Evolutionary conservation across 108 stramenopile species (phyloP).

Genomic region (Discostella stelligeroides): DNA sequence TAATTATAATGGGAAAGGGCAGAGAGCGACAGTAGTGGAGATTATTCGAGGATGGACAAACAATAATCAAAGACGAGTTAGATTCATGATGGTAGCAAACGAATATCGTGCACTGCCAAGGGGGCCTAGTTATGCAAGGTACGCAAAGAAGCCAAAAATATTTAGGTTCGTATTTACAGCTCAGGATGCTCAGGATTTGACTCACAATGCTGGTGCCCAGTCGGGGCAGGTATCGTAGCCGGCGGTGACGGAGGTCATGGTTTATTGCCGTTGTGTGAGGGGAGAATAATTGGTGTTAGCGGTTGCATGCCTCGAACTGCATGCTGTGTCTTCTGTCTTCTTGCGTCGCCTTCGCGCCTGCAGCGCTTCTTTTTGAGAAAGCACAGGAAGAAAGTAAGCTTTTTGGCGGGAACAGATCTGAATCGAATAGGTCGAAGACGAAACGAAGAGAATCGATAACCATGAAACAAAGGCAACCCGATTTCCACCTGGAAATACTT

Average conservation of each 20-base stretch:
- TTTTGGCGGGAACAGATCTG: too few species aligned
- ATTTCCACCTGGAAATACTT: too few species aligned
- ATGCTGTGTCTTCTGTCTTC: not conserved
- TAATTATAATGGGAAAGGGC: too few species aligned
- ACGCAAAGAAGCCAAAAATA: too few species aligned
- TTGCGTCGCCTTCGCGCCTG: not conserved
- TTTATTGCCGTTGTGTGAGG: too few species aligned
- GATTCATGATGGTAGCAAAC: not conserved
- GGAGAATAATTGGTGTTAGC: not conserved
- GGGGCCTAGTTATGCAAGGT: too few species aligned
- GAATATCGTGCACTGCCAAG: not conserved
- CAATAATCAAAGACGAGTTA: not conserved
- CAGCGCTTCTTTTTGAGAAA: constrained; percentile 18
- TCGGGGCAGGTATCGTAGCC: constrained; percentile 47
- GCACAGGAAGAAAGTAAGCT: not conserved
- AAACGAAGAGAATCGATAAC: too few species aligned
- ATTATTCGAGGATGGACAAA: not conserved
- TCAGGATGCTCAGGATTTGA: not conserved
- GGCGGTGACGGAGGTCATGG: constrained; percentile 21
- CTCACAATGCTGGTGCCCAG: constrained; percentile 49
- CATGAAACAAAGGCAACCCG: too few species aligned
- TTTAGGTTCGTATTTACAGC: too few species aligned
- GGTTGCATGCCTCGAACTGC: not conserved
- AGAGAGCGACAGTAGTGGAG: too few species aligned
- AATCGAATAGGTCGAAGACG: too few species aligned